Base-by-base conservation (phyloP, 768 basidiomycete species). In the Leccinum pellstonianum region DNA sequence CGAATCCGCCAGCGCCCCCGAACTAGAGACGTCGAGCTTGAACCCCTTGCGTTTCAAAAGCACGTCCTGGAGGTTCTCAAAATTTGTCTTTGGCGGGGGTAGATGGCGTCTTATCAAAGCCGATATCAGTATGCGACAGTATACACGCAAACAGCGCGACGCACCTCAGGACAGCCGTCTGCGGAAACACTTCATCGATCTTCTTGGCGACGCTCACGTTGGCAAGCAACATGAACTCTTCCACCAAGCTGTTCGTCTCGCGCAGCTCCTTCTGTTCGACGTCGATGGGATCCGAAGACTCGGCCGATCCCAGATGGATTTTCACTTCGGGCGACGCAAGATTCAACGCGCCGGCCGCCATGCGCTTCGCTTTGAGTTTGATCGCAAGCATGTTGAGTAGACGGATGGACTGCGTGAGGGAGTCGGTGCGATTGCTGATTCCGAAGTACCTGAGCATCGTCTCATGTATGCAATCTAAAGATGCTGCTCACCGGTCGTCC, bases 141-240 rank as follows among this genome's bases (percentile, higher is more conserved):
- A 43, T 11, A 15, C 14, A 38, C 9, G 11, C 17, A 33, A 25
- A 21, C 6, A 21, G 38, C 8, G 11, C 10, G 11, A 61, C 69
- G 25, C 46, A 91, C 89, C 95, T 83, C 55, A 98, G 77, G 0
- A 99, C 95, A 3, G 95, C 93, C 2, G 96, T 98, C 71, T 93
- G 91, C 1, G 97, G 96, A 79, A 95, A 99, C 0, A 89, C 87
- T 67, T 96, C 92, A 68, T 96, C 90, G 15, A 97, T 98, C 75
- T 90, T 91, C 64, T 78, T 75, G 6, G 97, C 96, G 1, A 98
- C 97, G 64, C 89, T 92, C 66, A 96, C 90, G 67, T 98, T 99
- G 6, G 97, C 96, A 60, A 99, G 86, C 63, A 99, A 78, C 97
- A 99, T 99, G 76, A 99, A 98, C 73, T 98, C 97, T 74, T 99